Base-by-base conservation (phyloP, 352 stramenopile genomes). In the Pythium rhizo-oryzae region DNA sequence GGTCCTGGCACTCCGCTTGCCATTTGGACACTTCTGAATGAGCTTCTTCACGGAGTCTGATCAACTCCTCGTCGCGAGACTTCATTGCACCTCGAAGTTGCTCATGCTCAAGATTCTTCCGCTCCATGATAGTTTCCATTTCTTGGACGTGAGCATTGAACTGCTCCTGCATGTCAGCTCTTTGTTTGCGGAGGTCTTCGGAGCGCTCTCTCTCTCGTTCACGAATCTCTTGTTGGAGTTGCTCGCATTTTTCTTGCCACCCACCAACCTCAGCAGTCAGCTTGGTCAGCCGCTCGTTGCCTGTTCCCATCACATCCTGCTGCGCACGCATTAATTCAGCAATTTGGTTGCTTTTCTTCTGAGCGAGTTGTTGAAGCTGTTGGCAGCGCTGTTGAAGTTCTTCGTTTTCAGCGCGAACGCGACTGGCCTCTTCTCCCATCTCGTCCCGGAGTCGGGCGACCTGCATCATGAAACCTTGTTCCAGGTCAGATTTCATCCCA, bases 81-180 rank as follows among this genome's bases (percentile, higher is more conserved):
- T 92, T 81, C 2, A 90, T n/a, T 25, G 76, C 55, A 19, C 54
- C 59, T 51, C 80, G 80, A 18, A 93, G 73, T 43, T 91, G 73
- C 19, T 90, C 79, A 62, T 78, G 82, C 39, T 93, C 82, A 35
- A 62, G 53, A 12, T 69, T 84, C 54, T 82, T 72, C 23, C 84
- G 62, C 21, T 75, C 62, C 50, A 75, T 19, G 28, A 67, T 71
- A 19, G 55, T 44, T 24, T 75, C 62, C 57, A 75, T 70, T 19
- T 75, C 71, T 61, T 88, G 71, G 1, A 90, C 81, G 61, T 91
- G 81, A 6, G 67, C 55, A 9, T 77, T 89, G 60, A 89, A 89
- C 65, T 91, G 79, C 8, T 49, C 69, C 56, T 93, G 81, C 28
- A 87, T 87, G 35, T 86, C 77, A 25, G 58, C 71, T 60, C 70